phyloP scores from a whole-genome alignment of 2,329 filamentous ascomycete genomes.

The Tolypocladium album region DNA sequence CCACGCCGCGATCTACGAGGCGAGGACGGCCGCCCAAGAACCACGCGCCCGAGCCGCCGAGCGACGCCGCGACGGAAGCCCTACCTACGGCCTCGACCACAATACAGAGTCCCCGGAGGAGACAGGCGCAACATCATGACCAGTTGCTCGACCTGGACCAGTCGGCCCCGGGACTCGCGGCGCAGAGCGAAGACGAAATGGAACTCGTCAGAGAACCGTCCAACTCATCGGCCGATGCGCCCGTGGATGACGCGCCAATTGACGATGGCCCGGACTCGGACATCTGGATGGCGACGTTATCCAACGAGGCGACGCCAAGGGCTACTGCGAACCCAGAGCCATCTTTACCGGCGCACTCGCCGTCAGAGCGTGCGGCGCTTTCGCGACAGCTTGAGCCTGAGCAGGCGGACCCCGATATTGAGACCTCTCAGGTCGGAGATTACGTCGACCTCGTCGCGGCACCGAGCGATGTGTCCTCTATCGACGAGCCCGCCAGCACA shows the following conservation, averaged over 20 bases:
- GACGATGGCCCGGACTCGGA: conserved; percentile 24
- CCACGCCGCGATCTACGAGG: conserved; percentile 20
- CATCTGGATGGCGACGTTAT: conserved; percentile 33
- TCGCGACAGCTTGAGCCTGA: conserved; percentile 1
- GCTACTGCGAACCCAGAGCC: conserved; percentile 8
- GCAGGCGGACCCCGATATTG: conserved; percentile 2
- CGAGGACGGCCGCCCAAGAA: conserved; percentile 20
- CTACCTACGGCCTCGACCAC: conserved; percentile 6
- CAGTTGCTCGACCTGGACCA: conserved; percentile 14
- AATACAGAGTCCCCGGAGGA: conserved; percentile 7
- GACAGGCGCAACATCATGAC: conserved; percentile 14
- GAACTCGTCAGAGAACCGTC: conserved; percentile 12
- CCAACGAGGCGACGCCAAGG: conserved; percentile 25
- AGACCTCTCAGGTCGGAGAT: conserved; percentile 11
- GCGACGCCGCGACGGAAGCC: conserved; percentile 11
- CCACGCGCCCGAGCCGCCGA: conserved; percentile 12
- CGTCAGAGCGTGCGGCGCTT: not conserved
- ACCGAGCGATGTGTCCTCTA: conserved; percentile 22
- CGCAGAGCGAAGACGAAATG: conserved; percentile 15
- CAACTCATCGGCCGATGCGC: conserved; percentile 2
- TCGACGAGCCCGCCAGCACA: conserved; percentile 16
- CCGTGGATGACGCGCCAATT: conserved; percentile 2
- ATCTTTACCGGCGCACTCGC: conserved; percentile 4
- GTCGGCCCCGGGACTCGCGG: conserved; percentile 4
- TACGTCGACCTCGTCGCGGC: conserved; percentile 17